phyloP scores from a whole-genome alignment of 495 filamentous ascomycete genomes.

The Ascodesmis nigricans region DNA sequence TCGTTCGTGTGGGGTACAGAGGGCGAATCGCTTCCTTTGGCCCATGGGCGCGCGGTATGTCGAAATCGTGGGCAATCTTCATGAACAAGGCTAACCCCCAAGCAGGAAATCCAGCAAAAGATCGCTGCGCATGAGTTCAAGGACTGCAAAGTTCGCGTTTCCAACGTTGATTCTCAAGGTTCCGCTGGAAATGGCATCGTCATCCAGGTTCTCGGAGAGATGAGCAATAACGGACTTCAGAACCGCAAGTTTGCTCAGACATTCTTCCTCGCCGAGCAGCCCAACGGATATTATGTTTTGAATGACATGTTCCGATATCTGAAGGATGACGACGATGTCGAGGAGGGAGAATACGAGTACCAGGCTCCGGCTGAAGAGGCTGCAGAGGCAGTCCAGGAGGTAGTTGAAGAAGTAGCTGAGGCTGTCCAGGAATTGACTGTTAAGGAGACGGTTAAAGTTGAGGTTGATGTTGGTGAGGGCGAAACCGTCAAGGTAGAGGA shows the following conservation, averaged over 20 bases:
- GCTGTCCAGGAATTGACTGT: conserved; percentile 24
- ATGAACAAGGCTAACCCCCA: no score
- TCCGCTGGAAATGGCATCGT: conserved; percentile 71
- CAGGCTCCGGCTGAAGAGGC: conserved; percentile 23
- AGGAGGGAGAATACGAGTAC: conserved; percentile 33
- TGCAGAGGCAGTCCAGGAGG: conserved; percentile 30
- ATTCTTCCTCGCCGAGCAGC: conserved; percentile 92
- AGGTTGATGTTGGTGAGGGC: conserved; percentile 28
- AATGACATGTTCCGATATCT: conserved; percentile 96
- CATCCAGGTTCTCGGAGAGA: conserved; percentile 93
- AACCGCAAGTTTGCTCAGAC: conserved; percentile 93
- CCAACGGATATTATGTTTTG: conserved; percentile 90
- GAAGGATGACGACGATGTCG: conserved; percentile 41
- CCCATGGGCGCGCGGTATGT: conserved; percentile 65
- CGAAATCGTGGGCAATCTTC: conserved; percentile 1
- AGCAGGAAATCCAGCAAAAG: conserved; percentile 76
- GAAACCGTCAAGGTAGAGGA: conserved; percentile 30
- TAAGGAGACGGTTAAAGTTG: conserved; percentile 25
- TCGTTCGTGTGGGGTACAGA: conserved; percentile 71
- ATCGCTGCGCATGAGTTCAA: conserved; percentile 86
- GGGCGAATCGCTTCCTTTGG: conserved; percentile 62
- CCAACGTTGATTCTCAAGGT: conserved; percentile 90
- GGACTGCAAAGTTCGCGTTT: conserved; percentile 92
- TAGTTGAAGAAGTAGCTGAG: conserved; percentile 37
- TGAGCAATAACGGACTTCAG: conserved; percentile 73